Conservation (phyloP, 305 asterid genomes). For the Fraxinus xanthoxyloides region DNA sequence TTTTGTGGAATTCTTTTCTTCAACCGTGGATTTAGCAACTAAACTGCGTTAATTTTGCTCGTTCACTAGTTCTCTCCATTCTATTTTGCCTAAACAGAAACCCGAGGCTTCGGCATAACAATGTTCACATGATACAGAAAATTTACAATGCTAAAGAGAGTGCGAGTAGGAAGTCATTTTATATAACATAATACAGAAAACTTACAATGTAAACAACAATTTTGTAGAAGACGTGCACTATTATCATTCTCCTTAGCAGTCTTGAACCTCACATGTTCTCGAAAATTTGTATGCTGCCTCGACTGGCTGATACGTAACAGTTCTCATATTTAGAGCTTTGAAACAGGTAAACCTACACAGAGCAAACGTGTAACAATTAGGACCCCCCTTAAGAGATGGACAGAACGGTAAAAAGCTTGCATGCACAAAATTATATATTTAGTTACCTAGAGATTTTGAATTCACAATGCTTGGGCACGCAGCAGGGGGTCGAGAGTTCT, state of each 20-base stretch:
- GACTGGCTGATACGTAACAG: neutral
- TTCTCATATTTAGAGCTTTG: slow-evolving; percentile 52
- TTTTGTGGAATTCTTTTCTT: too few relatives aligned
- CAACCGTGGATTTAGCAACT: neutral
- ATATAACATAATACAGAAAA: neutral
- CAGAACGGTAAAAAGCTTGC: neutral
- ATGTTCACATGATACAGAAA: neutral
- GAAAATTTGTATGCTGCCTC: neutral
- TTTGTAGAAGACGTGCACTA: neutral
- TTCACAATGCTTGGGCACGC: slow-evolving; percentile 95
- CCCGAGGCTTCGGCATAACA: neutral
- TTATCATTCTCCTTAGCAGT: neutral
- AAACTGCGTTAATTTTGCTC: neutral
- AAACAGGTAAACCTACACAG: slow-evolving; percentile 71
- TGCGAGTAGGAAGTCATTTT: neutral
- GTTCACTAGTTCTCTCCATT: neutral
- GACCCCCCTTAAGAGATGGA: neutral
- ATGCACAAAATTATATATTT: neutral
- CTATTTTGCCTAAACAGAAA: neutral
- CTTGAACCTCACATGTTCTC: neutral
- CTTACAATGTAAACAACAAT: neutral
- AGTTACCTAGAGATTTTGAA: slow-evolving; percentile 75
- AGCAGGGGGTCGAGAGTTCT: slow-evolving; percentile 70
- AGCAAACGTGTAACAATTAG: slow-evolving; percentile 2
- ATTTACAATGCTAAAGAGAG: neutral